phyloP scores from a whole-genome alignment of 2,329 filamentous ascomycete species.

The Arthrobotrys musiformis region DNA sequence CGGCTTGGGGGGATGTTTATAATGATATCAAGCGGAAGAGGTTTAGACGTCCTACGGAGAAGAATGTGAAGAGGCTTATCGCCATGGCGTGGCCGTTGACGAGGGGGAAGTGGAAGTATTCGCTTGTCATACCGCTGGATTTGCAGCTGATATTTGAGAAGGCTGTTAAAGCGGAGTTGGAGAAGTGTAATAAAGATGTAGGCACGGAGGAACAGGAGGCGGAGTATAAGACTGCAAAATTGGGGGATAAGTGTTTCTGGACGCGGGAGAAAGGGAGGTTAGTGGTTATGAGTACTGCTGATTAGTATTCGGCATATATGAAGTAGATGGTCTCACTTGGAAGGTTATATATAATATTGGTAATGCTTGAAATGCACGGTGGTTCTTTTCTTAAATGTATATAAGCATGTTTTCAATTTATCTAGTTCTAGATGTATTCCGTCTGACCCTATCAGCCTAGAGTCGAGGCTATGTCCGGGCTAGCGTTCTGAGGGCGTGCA shows the following conservation, averaged over 20 bases:
- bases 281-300: constrained; percentile 11
- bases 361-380: too few relatives aligned
- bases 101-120: constrained; percentile 7
- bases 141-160: background rate
- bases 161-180: background rate
- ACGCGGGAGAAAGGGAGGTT: constrained; percentile 7
- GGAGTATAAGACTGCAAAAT: background rate
- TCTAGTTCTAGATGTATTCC: too few relatives aligned
- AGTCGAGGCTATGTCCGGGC: too few relatives aligned
- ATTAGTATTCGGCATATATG: too few relatives aligned
- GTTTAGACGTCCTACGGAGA: background rate
- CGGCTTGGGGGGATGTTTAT: background rate
- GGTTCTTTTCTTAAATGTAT: too few relatives aligned
- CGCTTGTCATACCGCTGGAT: constrained; percentile 6
- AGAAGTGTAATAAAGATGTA: constrained; percentile 15
- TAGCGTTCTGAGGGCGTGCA: too few relatives aligned
- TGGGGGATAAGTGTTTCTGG: constrained; percentile 16
- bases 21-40: background rate
- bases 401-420: too few relatives aligned
- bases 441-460: too few relatives aligned
- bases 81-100: constrained; percentile 29
- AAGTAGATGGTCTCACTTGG: too few relatives aligned
- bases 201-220: background rate
- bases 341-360: too few relatives aligned
- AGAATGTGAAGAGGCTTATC: background rate